A percentile compares a stretch with the other conserved stretches of the same genome.
Evolutionary conservation across 257 asterid species (phyloP).

Genomic region (Ocimum tenuiflorum): DNA sequence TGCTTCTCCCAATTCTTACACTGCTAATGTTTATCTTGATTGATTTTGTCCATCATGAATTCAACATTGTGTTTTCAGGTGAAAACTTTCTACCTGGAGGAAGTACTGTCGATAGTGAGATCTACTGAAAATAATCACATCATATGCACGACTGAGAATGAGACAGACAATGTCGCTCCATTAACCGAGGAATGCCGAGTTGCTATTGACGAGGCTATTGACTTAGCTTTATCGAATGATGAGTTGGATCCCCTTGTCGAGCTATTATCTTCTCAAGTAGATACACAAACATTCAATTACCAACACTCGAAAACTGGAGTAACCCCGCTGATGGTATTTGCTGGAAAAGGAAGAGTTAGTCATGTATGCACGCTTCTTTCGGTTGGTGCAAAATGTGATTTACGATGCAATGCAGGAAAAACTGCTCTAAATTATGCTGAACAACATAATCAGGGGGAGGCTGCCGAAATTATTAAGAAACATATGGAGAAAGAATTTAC

Average conservation of each 20-base stretch:
- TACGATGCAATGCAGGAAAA: constrained; percentile 46
- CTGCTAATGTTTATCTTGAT: constrained; percentile 11
- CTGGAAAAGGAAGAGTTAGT: constrained; percentile 65
- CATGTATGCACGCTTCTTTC: constrained; percentile 88
- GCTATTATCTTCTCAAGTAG: constrained; percentile 53
- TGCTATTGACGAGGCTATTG: constrained; percentile 80
- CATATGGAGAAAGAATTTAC: constrained; percentile 47
- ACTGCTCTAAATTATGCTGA: constrained; percentile 74
- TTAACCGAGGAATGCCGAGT: constrained; percentile 52
- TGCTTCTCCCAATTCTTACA: background rate
- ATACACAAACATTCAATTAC: constrained; percentile 44
- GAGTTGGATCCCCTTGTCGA: constrained; percentile 70
- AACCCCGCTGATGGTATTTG: constrained; percentile 84
- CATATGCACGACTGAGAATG: constrained; percentile 17
- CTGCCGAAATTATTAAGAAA: constrained; percentile 56
- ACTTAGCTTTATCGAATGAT: constrained; percentile 52
- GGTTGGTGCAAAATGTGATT: constrained; percentile 56
- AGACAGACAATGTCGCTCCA: constrained; percentile 26
- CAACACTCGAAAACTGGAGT: constrained; percentile 72
- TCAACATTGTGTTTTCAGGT: constrained; percentile 44
- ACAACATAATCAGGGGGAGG: constrained; percentile 44
- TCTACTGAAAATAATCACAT: constrained; percentile 35
- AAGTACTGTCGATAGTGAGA: constrained; percentile 57
- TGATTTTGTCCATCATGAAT: constrained; percentile 10
- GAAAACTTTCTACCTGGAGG: constrained; percentile 68